Conservation (phyloP, 2,329 filamentous ascomycete species). For the Colletotrichum liriopes region DNA sequence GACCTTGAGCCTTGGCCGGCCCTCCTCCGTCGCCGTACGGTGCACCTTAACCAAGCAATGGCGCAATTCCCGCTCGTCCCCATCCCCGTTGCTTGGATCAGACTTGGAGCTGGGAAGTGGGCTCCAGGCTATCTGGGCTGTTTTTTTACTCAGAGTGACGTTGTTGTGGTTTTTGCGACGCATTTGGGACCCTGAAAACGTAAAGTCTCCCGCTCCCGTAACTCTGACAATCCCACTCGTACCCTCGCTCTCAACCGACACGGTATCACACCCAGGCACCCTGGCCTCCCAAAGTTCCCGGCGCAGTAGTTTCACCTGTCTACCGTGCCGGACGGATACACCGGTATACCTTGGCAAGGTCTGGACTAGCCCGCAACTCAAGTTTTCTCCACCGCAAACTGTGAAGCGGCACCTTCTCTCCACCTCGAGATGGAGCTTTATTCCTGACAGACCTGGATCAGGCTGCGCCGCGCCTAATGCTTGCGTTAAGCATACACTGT, state of each 20-base stretch:
- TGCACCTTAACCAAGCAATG: slow-evolving; percentile 3
- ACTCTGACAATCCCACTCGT: slow-evolving; percentile 15
- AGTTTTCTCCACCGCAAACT: slow-evolving; percentile 17
- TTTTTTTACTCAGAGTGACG: slow-evolving; percentile 22
- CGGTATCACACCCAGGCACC: background rate
- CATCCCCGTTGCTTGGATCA: slow-evolving; percentile 9
- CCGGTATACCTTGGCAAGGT: slow-evolving; percentile 30
- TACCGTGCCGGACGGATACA: slow-evolving; percentile 21
- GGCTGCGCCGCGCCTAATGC: slow-evolving; percentile 2
- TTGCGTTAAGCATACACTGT: background rate
- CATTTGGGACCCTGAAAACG: background rate
- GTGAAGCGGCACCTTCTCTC: slow-evolving; percentile 9
- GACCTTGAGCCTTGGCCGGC: background rate
- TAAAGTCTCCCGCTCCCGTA: slow-evolving; percentile 14
- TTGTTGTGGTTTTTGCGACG: slow-evolving; percentile 3
- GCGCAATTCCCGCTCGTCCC: slow-evolving; percentile 4
- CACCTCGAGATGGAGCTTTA: slow-evolving; percentile 15
- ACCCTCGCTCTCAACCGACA: background rate
- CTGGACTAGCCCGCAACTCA: slow-evolving; percentile 24
- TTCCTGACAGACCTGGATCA: slow-evolving; percentile 8
- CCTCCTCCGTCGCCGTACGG: background rate
- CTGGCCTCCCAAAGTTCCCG: background rate
- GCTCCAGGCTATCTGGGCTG: background rate
- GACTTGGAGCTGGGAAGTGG: background rate
- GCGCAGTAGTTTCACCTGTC: slow-evolving; percentile 1